Evolutionary conservation across 2,329 filamentous ascomycete genomes (phyloP).

Genomic region (Gyromitra esculenta): DNA sequence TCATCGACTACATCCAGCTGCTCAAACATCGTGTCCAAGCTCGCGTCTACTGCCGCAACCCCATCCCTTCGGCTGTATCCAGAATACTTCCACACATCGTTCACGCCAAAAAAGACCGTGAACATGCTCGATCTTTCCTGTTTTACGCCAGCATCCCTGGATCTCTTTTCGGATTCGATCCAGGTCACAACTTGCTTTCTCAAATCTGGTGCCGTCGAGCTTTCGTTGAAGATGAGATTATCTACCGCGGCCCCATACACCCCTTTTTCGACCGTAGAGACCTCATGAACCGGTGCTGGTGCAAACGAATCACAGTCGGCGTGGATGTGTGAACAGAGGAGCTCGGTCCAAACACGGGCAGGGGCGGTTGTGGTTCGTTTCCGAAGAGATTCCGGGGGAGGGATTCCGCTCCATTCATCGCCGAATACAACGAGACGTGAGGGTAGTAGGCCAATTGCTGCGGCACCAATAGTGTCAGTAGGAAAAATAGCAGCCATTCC

Average conservation of each 20-base stretch:
- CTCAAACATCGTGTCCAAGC: constrained; percentile 53
- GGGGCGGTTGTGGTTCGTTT: constrained; percentile 32
- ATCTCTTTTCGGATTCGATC: constrained; percentile 45
- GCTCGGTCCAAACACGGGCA: constrained; percentile 45
- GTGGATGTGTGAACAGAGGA: constrained; percentile 47
- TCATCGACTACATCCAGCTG: constrained; percentile 40
- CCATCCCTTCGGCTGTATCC: constrained; percentile 40
- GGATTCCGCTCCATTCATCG: constrained; percentile 51
- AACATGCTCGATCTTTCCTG: constrained; percentile 51
- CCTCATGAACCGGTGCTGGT: constrained; percentile 25
- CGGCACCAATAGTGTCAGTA: constrained; percentile 2
- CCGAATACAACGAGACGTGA: constrained; percentile 51
- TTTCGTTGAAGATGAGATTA: constrained; percentile 50
- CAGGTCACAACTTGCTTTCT: constrained; percentile 44
- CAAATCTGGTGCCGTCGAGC: constrained; percentile 49
- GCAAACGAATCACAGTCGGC: constrained; percentile 50
- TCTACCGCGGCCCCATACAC: constrained; percentile 49
- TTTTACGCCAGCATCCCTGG: constrained; percentile 27
- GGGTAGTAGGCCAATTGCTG: constrained; percentile 50
- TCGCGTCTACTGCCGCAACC: constrained; percentile 47
- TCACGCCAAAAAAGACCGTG: constrained; percentile 51
- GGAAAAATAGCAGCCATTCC: not conserved
- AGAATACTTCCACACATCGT: constrained; percentile 53
- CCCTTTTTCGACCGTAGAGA: constrained; percentile 41
- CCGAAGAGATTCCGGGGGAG: constrained; percentile 25